phyloP scores from a whole-genome alignment of 768 basidiomycete species.

The Boletus speciosus region DNA sequence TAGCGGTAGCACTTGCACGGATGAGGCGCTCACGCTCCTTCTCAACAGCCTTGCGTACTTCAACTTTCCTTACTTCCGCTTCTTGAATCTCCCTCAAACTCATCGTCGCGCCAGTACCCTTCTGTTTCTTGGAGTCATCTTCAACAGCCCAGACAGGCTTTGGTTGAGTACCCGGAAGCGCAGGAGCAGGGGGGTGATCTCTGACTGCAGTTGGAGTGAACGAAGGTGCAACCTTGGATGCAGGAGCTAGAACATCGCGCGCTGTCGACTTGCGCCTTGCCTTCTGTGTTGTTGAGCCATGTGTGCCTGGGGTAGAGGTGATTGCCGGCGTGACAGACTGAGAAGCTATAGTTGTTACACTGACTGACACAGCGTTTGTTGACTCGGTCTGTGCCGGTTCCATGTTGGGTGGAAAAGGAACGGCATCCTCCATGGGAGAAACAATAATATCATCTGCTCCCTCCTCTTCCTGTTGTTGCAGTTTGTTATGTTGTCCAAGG shows the following conservation, averaged over 20 bases:
- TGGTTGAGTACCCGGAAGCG: constrained; percentile 23
- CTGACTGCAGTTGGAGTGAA: constrained; percentile 7
- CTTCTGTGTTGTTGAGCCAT: constrained; percentile 23
- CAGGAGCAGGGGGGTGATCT: constrained; percentile 24
- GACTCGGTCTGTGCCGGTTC: constrained; percentile 15
- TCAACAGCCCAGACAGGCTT: constrained; percentile 69
- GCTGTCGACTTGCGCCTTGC: constrained; percentile 27
- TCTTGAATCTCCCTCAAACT: constrained; percentile 95
- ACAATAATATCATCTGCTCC: constrained; percentile 14
- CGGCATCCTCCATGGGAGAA: constrained; percentile 15
- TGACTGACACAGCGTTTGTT: constrained; percentile 5
- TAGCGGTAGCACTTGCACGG: constrained; percentile 40
- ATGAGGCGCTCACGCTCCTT: constrained; percentile 64
- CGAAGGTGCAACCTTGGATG: constrained; percentile 15
- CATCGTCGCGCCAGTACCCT: constrained; percentile 42
- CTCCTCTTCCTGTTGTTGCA: constrained; percentile 40
- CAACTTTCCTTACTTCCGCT: constrained; percentile 78
- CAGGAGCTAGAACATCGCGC: constrained; percentile 23
- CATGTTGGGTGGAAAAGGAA: constrained; percentile 12
- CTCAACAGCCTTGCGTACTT: constrained; percentile 71
- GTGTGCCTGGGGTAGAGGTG: constrained; percentile 13
- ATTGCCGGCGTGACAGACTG: constrained; percentile 10
- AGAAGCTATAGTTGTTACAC: background rate
- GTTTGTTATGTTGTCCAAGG: constrained; percentile 56
- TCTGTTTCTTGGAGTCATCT: constrained; percentile 61